Conservation (phyloP, 106 monocot species). For the Dendrobium nobile region DNA sequence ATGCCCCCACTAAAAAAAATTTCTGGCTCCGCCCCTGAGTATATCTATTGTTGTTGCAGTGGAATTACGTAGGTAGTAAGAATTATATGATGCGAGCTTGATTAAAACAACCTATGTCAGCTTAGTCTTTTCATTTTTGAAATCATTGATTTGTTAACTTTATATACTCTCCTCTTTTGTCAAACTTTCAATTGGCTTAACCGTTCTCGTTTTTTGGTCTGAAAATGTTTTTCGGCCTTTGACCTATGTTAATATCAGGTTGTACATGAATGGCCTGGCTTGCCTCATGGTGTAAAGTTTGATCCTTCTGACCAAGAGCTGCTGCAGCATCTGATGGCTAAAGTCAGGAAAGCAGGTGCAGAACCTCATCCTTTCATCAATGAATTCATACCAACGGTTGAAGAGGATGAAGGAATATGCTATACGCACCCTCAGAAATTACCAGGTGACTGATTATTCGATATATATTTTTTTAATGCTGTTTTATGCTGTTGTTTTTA, state of each 20-base stretch:
- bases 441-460: conserved; percentile 41
- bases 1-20: too few species aligned
- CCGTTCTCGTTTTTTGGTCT: not conserved
- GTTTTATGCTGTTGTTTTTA: not conserved
- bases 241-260: conserved; percentile 40
- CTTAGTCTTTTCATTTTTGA: not conserved
- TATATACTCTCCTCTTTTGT: not conserved
- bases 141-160: not conserved
- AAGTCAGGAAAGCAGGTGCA: conserved; percentile 37
- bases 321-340: conserved; percentile 78
- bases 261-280: conserved; percentile 88
- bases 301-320: conserved; percentile 97
- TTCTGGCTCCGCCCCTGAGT: too few species aligned
- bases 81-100: not conserved
- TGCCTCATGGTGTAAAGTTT: conserved; percentile 95
- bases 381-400: conserved; percentile 93
- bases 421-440: conserved; percentile 86
- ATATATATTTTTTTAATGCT: not conserved
- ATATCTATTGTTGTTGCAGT: not conserved
- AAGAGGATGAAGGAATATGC: conserved; percentile 89
- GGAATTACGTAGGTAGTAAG: not conserved
- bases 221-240: conserved; percentile 2
- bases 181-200: not conserved
- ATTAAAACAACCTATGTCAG: not conserved
- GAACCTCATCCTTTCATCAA: conserved; percentile 86